Conservation (phyloP, 2,329 filamentous ascomycete genomes). For the Hymenoscyphus occultus region DNA sequence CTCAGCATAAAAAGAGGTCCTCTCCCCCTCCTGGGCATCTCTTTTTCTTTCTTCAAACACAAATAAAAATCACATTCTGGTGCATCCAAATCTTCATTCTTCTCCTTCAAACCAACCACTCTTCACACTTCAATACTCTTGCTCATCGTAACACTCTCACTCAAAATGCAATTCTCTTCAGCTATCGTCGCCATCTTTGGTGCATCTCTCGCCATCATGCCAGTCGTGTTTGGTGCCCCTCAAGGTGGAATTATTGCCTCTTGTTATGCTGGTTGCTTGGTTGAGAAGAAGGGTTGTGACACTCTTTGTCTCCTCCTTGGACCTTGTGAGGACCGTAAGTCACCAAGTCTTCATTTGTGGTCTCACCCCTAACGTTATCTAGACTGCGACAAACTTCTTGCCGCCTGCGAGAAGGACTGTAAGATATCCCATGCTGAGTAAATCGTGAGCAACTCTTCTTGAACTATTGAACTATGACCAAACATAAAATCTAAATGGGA, state of each 20-base stretch:
- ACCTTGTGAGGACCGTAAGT: neutral
- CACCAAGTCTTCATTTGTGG: too few species aligned
- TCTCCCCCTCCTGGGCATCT: neutral
- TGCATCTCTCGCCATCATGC: neutral
- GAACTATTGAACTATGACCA: neutral
- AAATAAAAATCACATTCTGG: neutral
- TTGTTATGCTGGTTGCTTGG: neutral
- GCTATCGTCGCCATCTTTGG: neutral
- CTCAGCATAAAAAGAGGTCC: neutral
- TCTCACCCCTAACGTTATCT: too few species aligned
- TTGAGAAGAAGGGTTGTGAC: neutral
- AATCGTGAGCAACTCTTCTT: neutral
- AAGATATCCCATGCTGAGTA: neutral
- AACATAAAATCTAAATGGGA: neutral
- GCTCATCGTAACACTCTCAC: neutral
- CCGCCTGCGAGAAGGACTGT: neutral
- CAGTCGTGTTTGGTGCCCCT: neutral
- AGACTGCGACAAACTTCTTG: neutral
- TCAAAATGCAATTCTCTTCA: neutral
- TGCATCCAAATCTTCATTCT: neutral
- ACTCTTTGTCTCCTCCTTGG: neutral
- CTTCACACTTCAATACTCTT: neutral
- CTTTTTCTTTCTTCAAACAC: neutral
- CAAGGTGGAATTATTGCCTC: neutral
- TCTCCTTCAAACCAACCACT: neutral